Conservation (phyloP, 352 stramenopile genomes). For the Elongisporangium senticosum region DNA sequence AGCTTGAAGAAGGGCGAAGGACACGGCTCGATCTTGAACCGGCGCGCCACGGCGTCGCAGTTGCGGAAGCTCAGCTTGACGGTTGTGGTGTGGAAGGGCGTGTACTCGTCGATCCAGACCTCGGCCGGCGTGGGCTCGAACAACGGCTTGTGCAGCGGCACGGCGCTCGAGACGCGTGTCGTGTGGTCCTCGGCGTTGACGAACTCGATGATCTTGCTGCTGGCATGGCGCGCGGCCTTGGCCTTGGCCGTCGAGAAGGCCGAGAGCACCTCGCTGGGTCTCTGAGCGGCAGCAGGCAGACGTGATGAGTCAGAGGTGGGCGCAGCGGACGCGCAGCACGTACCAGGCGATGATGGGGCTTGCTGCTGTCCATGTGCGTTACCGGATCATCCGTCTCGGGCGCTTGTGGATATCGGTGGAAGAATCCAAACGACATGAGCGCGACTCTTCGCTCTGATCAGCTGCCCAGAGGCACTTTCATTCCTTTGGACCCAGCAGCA, state of each 20-base stretch:
- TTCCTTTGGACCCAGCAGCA: background rate
- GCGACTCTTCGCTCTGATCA: background rate
- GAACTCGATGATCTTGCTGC: slow-evolving; percentile 49
- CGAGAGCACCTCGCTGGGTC: slow-evolving; percentile 61
- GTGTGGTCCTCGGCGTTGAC: slow-evolving; percentile 77
- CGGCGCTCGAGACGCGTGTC: slow-evolving; percentile 40
- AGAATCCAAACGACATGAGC: background rate
- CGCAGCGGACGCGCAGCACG: background rate
- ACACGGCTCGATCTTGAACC: slow-evolving; percentile 85
- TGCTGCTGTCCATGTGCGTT: background rate
- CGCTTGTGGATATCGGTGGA: background rate
- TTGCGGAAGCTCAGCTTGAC: slow-evolving; percentile 91
- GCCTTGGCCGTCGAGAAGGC: slow-evolving; percentile 57
- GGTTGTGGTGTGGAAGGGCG: slow-evolving; percentile 74
- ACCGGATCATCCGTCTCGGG: background rate
- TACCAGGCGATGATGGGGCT: background rate
- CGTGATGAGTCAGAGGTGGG: background rate
- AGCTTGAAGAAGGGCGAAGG: slow-evolving; percentile 89
- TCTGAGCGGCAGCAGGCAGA: slow-evolving; percentile 17
- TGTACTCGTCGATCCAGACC: slow-evolving; percentile 92
- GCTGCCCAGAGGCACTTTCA: background rate
- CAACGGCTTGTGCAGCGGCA: slow-evolving; percentile 81
- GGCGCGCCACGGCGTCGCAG: slow-evolving; percentile 85
- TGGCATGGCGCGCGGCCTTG: slow-evolving; percentile 27
- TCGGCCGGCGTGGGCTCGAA: slow-evolving; percentile 81